Base-by-base conservation (phyloP, 305 asterid genomes). In the Rubia balearica region DNA sequence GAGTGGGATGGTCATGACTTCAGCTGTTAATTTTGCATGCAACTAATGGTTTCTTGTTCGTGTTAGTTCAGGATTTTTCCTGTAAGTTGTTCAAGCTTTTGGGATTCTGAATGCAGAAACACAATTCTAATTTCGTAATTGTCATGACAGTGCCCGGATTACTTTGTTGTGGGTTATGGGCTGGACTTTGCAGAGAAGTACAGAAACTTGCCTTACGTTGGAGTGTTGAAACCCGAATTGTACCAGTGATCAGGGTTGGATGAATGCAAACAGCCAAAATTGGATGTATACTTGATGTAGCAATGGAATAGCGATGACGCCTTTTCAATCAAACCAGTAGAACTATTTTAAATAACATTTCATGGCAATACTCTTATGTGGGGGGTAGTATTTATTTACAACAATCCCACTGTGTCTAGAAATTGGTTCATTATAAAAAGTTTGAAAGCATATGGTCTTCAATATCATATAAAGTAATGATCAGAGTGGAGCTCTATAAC, bases 81-180 rank as follows among this genome's bases (percentile, higher is more conserved):
- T 8, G 16, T 55, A 36, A 27, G 21, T 38, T 5, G 38, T 59
- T 19, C 38, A 24, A 16, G 57, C 7, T 4, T 30, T 49, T 12
- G 8, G n/a, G 33, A 53, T 64, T 59, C 64, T 46, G 42, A 0
- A 55, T 38, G 45, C 16, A 30, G 7, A 10, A 17, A 33, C 24
- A 38, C 11, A 38, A 59, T 60, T 67, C 14, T 17, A 66, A 21
- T 67, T 65, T 60, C 45, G 30, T 7, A 40, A 24, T 62, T 78
- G 40, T 64, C 9, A 42, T 81, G 71, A 76, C 94, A 93, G 97
- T 89, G 96, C 77, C 93, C 96, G 3, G 95, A 94, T 82, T 65
- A 75, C 65, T 94, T 91, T 60, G 95, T 94, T 56, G 98, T 94
- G 80, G 99, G 99, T 73, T 94, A 89, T 76, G 99, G 99, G 14